These are phyloP conservation scores for Aspergillus candidus DNA, from an alignment of 2,329 filamentous ascomycete genomes.

Conservation along the genomic window DNA sequence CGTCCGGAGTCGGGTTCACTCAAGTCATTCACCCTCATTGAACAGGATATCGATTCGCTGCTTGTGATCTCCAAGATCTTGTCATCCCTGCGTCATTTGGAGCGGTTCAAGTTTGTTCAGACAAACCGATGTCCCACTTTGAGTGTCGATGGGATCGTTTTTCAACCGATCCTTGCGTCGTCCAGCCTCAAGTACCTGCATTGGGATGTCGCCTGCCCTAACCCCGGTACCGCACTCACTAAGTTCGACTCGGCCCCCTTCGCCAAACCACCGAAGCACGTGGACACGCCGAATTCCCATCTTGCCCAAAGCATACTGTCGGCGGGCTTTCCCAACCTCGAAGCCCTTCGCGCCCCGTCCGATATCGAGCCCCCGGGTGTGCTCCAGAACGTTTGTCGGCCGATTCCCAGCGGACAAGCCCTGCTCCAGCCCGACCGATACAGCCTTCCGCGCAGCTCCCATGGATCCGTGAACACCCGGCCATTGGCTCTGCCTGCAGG, in stretches of 20 bases:
- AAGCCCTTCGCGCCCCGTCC: constrained; percentile 37
- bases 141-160: constrained; percentile 37
- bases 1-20: constrained; percentile 42
- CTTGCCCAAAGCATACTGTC: constrained; percentile 40
- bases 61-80: constrained; percentile 49
- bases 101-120: constrained; percentile 49
- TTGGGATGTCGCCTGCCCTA: constrained; percentile 48
- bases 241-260: constrained; percentile 35
- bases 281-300: constrained; percentile 37
- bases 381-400: constrained; percentile 40
- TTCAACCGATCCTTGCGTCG: constrained; percentile 46
- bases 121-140: constrained; percentile 42
- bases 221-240: constrained; percentile 31
- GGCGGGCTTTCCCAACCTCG: constrained; percentile 37
- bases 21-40: constrained; percentile 45
- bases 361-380: constrained; percentile 40
- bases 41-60: constrained; percentile 49
- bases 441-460: constrained; percentile 38
- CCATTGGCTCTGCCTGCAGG: constrained; percentile 37
- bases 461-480: constrained; percentile 36
- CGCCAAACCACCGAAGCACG: constrained; percentile 26
- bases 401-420: constrained; percentile 33
- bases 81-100: constrained; percentile 40
- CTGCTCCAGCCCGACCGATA: constrained; percentile 37
- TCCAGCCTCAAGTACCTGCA: constrained; percentile 48